Evolutionary conservation across 257 asterid species (phyloP).

Genomic region (Lantana camara): DNA sequence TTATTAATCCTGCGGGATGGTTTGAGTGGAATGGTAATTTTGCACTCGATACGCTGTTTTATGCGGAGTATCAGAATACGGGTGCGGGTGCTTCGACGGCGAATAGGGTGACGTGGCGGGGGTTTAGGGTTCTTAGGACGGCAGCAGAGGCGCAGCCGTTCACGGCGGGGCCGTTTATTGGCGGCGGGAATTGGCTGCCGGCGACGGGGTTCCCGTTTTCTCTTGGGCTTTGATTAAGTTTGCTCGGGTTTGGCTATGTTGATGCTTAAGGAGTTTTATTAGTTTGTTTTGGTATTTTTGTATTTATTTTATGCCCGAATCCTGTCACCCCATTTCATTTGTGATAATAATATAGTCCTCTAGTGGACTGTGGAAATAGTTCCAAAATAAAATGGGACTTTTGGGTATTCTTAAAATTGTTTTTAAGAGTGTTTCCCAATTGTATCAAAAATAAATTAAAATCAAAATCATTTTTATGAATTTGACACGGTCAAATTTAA

Average conservation of each 20-base stretch:
- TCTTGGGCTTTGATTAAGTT: conserved; percentile 44
- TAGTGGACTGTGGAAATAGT: no score
- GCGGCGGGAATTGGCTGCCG: conserved; percentile 52
- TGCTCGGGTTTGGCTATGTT: background rate
- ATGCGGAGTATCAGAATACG: conserved; percentile 57
- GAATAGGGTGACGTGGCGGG: conserved; percentile 52
- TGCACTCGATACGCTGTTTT: conserved; percentile 44
- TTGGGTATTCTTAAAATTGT: no score
- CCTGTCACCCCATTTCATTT: no score
- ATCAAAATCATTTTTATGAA: no score
- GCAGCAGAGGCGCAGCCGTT: conserved; percentile 47
- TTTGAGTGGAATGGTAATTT: conserved; percentile 48
- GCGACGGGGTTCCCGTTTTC: conserved; percentile 54
- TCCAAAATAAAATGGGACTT: no score
- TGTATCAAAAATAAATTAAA: no score
- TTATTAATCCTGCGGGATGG: conserved; percentile 57
- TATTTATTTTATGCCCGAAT: no score
- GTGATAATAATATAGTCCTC: no score
- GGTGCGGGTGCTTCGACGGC: conserved; percentile 48
- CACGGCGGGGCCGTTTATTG: conserved; percentile 45
- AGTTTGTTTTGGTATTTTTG: no score
- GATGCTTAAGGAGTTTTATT: background rate
- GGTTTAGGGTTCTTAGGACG: conserved; percentile 44
- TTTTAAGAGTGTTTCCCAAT: no score
- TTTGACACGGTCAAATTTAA: no score